Conservation (phyloP, 1,284 basidiomycete species). For the Ganoderma boninense region DNA sequence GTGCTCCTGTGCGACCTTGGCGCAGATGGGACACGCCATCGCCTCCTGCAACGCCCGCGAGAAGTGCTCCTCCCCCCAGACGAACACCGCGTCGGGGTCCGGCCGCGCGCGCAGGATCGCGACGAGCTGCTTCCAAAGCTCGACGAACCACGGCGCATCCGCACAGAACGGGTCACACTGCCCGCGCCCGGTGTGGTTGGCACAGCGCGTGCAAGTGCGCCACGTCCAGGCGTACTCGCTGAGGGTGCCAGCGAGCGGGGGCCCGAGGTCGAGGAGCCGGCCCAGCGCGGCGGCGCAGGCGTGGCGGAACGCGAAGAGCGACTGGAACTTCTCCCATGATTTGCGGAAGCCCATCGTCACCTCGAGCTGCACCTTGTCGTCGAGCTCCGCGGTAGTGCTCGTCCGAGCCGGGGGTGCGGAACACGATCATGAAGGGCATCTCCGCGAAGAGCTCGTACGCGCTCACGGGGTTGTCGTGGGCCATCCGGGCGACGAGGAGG, state of each 20-base stretch:
- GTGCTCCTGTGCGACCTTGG: neutral
- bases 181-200: neutral
- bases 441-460: neutral
- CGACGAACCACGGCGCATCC: neutral
- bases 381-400: neutral
- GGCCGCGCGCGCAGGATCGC: neutral
- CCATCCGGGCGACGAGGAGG: neutral
- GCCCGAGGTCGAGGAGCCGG: neutral
- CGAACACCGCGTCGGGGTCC: neutral
- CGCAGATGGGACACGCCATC: neutral
- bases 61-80: neutral
- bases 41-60: neutral
- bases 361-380: neutral
- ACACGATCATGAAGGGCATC: neutral
- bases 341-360: neutral
- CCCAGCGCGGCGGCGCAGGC: neutral
- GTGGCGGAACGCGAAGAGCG: neutral
- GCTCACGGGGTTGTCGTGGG: neutral
- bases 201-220: neutral
- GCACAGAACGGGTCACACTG: neutral
- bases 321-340: neutral
- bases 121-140: neutral
- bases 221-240: neutral
- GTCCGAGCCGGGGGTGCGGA: neutral
- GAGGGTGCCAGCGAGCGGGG: neutral